phyloP scores from a whole-genome alignment of 768 basidiomycete species.

The Filobasidium floriforme region DNA sequence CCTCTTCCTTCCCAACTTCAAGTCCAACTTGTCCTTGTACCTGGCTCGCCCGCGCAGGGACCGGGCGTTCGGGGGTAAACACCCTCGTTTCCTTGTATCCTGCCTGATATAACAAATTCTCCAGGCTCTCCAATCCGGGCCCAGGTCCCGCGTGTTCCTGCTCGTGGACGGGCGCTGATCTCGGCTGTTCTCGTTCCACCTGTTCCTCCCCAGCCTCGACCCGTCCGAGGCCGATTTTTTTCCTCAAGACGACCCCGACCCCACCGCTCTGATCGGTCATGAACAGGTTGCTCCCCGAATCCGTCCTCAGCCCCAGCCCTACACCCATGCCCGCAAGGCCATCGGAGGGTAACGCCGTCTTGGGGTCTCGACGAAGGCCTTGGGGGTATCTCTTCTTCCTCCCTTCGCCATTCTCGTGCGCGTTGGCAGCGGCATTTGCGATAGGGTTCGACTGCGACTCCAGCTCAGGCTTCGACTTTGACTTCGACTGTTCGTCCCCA shows the following conservation, averaged over 20 bases:
- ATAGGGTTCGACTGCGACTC: too few relatives aligned
- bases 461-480: too few relatives aligned
- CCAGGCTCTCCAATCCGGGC: conserved; percentile 47
- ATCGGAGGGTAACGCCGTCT: neutral
- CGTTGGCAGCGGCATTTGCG: too few relatives aligned
- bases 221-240: neutral
- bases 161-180: neutral
- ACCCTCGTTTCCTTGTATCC: conserved; percentile 89
- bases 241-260: neutral
- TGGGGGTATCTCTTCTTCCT: conserved; percentile 3
- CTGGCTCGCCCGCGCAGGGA: conserved; percentile 10
- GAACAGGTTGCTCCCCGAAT: neutral
- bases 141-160: neutral
- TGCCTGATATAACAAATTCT: conserved; percentile 75
- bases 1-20: neutral
- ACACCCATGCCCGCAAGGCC: neutral
- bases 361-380: neutral
- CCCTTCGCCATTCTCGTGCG: too few relatives aligned
- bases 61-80: conserved; percentile 64
- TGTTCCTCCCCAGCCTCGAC: neutral
- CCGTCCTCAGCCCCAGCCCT: conserved; percentile 4
- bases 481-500: too few relatives aligned
- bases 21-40: neutral
- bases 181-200: neutral
- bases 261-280: neutral